phyloP scores from a whole-genome alignment of 176 grass and related monocot species.

The Stipa capillata region DNA sequence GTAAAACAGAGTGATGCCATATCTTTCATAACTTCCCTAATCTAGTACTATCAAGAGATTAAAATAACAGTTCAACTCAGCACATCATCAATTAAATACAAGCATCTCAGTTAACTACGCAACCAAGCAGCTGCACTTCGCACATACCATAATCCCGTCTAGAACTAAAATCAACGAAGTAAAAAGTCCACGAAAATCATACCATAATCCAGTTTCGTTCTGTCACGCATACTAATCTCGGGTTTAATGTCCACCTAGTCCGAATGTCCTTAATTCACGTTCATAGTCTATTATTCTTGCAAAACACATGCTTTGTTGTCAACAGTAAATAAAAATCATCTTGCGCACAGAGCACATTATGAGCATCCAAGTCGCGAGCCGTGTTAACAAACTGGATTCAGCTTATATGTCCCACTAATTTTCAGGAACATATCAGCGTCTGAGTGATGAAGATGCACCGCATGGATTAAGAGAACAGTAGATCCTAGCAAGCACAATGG shows the following conservation, averaged over 20 bases:
- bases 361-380: neutral
- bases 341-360: neutral
- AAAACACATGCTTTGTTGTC: neutral
- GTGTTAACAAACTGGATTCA: neutral
- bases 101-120: neutral
- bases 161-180: neutral
- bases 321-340: neutral
- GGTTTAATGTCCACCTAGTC: neutral
- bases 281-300: neutral
- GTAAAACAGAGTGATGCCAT: neutral
- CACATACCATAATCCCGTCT: neutral
- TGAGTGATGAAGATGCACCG: neutral
- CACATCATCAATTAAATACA: constrained; percentile 2
- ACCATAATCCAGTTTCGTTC: no score
- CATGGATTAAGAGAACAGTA: neutral
- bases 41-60: neutral
- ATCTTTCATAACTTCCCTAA: neutral
- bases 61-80: neutral
- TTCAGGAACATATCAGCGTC: neutral
- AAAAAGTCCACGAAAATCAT: neutral
- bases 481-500: neutral
- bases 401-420: neutral
- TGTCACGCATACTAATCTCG: neutral
- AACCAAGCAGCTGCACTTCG: neutral
- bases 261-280: neutral